Evolutionary conservation across 768 basidiomycete genomes (phyloP).

Genomic region (Trichaptum fuscoviolaceum): DNA sequence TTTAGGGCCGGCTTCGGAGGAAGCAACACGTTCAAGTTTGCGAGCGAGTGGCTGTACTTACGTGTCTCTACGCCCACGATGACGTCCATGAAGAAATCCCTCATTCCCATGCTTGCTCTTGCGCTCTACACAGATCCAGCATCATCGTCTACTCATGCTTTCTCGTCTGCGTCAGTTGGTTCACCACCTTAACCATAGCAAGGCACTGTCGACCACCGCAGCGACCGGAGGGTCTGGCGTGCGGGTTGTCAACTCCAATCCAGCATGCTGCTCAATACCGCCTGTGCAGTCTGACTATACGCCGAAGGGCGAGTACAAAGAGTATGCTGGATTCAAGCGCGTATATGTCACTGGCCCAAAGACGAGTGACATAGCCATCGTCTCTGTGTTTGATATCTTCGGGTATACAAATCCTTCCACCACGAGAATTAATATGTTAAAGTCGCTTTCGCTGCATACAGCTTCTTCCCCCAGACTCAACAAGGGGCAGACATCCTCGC

Average conservation of each 20-base stretch:
- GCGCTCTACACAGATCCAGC: too few species aligned
- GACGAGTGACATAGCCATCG: constrained; percentile 43
- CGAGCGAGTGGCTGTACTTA: too few species aligned
- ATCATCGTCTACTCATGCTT: constrained; percentile 18
- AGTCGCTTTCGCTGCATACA: constrained; percentile 13
- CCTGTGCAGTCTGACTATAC: constrained; percentile 48
- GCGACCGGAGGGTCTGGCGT: constrained; percentile 5
- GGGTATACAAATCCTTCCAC: constrained; percentile 31
- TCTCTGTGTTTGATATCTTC: constrained; percentile 62
- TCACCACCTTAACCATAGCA: constrained; percentile 30
- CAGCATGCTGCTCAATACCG: constrained; percentile 49
- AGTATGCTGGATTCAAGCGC: constrained; percentile 43
- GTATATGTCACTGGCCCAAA: constrained; percentile 26
- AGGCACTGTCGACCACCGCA: constrained; percentile 31
- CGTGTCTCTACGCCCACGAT: too few species aligned
- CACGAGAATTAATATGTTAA: neutral
- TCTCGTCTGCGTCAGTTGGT: constrained; percentile 33
- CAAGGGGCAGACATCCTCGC: constrained; percentile 64
- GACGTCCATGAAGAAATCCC: too few species aligned
- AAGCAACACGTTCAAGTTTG: too few species aligned
- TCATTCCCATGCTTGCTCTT: too few species aligned
- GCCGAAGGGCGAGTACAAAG: constrained; percentile 44
- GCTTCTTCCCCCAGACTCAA: constrained; percentile 57
- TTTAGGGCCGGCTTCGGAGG: constrained; percentile 4
- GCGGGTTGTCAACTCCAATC: constrained; percentile 25